phyloP scores from a whole-genome alignment of 75 land plant species.

The Sequoiadendron giganteum region DNA sequence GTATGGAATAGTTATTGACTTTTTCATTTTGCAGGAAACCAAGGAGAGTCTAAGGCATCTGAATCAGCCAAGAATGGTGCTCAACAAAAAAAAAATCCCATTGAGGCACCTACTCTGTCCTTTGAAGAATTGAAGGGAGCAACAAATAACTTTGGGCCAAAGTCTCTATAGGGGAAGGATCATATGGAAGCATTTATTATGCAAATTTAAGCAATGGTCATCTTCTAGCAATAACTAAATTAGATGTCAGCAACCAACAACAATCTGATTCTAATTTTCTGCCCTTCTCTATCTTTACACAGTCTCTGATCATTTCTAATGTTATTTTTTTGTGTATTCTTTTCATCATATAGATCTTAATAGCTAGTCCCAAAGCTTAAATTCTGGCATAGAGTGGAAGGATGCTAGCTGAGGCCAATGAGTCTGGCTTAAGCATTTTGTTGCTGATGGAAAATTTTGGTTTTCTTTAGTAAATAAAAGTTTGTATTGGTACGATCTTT shows the following conservation, averaged over 20 bases:
- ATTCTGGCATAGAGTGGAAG: too few species aligned
- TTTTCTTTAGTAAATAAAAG: too few species aligned
- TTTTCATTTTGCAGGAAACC: constrained; percentile 16
- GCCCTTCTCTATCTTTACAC: too few species aligned
- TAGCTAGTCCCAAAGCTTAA: too few species aligned
- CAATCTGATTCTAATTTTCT: constrained; percentile 53
- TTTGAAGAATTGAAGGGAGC: constrained; percentile 61
- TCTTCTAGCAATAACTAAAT: constrained; percentile 62
- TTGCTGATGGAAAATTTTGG: too few species aligned
- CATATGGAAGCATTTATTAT: constrained; percentile 74
- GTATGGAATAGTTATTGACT: not conserved
- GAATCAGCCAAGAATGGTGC: constrained; percentile 17
- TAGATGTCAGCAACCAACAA: constrained; percentile 53
- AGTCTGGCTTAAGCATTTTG: too few species aligned
- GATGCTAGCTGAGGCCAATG: too few species aligned
- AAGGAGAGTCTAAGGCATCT: constrained; percentile 22
- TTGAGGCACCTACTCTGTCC: constrained; percentile 51
- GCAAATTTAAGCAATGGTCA: constrained; percentile 45
- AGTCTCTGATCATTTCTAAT: not conserved
- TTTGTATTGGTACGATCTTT: too few species aligned
- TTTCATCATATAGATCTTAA: too few species aligned
- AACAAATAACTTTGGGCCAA: constrained; percentile 77
- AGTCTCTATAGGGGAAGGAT: constrained; percentile 78
- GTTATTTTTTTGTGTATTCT: too few species aligned
- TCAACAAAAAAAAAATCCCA: constrained; percentile 25